phyloP scores from a whole-genome alignment of 768 basidiomycete species.

The Russula abietina region DNA sequence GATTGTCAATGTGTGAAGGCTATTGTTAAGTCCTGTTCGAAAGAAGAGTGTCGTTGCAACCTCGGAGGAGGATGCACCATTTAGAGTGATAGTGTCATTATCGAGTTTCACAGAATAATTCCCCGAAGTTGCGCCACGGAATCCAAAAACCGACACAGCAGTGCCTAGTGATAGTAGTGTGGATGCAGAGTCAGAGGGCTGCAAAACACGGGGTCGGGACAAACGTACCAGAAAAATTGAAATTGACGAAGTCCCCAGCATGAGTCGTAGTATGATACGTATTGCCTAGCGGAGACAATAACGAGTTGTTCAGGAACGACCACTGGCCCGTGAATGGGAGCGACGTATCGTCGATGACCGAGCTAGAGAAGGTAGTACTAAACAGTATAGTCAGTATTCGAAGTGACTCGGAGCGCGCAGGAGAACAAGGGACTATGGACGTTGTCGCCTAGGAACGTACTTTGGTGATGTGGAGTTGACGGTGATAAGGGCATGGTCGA shows the following conservation, averaged over 20 bases:
- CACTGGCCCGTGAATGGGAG: conserved; percentile 54
- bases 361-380: conserved; percentile 33
- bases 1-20: conserved; percentile 47
- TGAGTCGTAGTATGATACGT: conserved; percentile 33
- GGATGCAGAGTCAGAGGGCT: not conserved
- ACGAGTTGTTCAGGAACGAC: conserved; percentile 33
- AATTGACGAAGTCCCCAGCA: conserved; percentile 41
- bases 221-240: conserved; percentile 45
- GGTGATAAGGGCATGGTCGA: conserved; percentile 52
- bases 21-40: conserved; percentile 52
- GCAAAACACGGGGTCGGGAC: not conserved
- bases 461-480: conserved; percentile 32
- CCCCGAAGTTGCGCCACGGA: conserved; percentile 52
- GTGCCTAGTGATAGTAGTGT: conserved; percentile 41
- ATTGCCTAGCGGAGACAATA: conserved; percentile 25
- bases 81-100: conserved; percentile 42
- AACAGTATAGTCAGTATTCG: conserved; percentile 29
- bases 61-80: conserved; percentile 49
- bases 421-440: not conserved
- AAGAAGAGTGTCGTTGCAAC: conserved; percentile 55
- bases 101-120: conserved; percentile 54
- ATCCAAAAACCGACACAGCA: conserved; percentile 54
- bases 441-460: conserved; percentile 28
- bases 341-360: conserved; percentile 38
- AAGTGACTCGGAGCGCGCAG: not conserved